phyloP scores from a whole-genome alignment of 164 flowering plant species.

The grape (Vitis vinifera) region ASM3070453v1 NC_081813.1:24183001-24183500 shows the following conservation, averaged over 20 bases:
- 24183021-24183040: background rate
- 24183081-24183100: background rate
- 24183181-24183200: conserved; percentile 88
- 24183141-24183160: conserved; percentile 88
- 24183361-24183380: conserved; percentile 78
- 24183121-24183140: conserved; percentile 65
- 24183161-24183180: conserved; percentile 87
- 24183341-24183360: conserved; percentile 92
- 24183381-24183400: conserved; percentile 90
- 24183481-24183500: background rate
- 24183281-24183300: conserved; percentile 99
- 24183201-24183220: conserved; percentile 92
- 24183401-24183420: conserved; percentile 77
- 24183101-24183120: background rate
- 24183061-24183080: no score
- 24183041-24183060: no score
- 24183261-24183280: conserved; percentile 85
- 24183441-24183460: conserved; percentile 67
- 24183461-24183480: background rate
- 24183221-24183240: conserved; percentile 81
- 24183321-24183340: conserved; percentile 97
- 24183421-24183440: conserved; percentile 87
- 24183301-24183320: conserved; percentile 99
- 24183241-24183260: conserved; percentile 84
- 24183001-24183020: background rate